These are phyloP conservation scores for Didymellaceae sp. DNA, from an alignment of 2,329 filamentous ascomycete species.

Conservation along the genomic window DNA sequence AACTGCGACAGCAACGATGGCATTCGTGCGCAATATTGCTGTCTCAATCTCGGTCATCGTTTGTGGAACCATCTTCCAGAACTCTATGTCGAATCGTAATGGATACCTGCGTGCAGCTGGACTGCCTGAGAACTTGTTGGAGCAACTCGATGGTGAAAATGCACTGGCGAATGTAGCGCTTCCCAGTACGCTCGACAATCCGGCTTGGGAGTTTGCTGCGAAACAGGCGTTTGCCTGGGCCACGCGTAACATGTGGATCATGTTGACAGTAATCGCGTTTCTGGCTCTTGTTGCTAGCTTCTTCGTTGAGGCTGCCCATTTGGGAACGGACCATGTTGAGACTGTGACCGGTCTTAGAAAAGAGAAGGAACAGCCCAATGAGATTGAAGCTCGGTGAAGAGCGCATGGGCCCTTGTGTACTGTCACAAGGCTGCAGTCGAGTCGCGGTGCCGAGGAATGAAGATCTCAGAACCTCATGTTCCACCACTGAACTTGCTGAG, in stretches of 20 bases:
- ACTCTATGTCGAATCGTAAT: slow-evolving; percentile 65
- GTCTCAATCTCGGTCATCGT: slow-evolving; percentile 58
- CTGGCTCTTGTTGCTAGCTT: slow-evolving; percentile 48
- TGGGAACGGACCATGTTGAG: slow-evolving; percentile 54
- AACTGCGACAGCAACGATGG: slow-evolving; percentile 59
- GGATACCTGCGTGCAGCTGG: slow-evolving; percentile 53
- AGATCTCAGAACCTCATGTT: too few relatives aligned
- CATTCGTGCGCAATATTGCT: slow-evolving; percentile 55
- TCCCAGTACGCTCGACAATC: slow-evolving; percentile 57
- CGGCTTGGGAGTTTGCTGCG: slow-evolving; percentile 52
- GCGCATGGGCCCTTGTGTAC: too few relatives aligned
- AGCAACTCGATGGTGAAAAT: slow-evolving; percentile 61
- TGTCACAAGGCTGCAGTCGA: too few relatives aligned
- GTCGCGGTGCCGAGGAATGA: too few relatives aligned
- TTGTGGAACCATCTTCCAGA: slow-evolving; percentile 60
- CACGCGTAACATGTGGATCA: slow-evolving; percentile 57
- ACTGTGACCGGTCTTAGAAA: slow-evolving; percentile 55
- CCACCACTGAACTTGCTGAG: too few relatives aligned
- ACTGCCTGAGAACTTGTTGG: slow-evolving; percentile 58
- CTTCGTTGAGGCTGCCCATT: slow-evolving; percentile 48
- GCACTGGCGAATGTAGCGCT: slow-evolving; percentile 67
- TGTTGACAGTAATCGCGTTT: slow-evolving; percentile 51
- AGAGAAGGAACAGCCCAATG: slow-evolving; percentile 23
- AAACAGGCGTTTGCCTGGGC: slow-evolving; percentile 53
- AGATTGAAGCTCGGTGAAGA: too few relatives aligned